phyloP scores from a whole-genome alignment of 352 stramenopile genomes.

The Globisporangium spinosum region DNA sequence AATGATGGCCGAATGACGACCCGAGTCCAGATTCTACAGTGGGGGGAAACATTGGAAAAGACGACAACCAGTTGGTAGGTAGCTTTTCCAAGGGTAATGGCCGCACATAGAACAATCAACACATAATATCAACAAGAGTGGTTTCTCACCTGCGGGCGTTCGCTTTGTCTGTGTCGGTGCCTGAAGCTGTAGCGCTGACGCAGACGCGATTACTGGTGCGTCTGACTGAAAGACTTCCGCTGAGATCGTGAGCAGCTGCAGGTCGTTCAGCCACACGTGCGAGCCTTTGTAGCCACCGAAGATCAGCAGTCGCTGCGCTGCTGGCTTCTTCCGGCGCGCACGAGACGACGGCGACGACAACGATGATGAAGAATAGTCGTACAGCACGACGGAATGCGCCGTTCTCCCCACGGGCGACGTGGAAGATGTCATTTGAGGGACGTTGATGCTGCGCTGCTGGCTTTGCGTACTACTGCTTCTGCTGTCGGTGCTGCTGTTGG shows the following conservation, averaged over 20 bases:
- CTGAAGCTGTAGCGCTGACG: not conserved
- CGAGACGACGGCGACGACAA: not conserved
- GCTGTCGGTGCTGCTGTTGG: conserved; percentile 2
- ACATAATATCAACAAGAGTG: not conserved
- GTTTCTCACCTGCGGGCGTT: not conserved
- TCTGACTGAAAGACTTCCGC: not conserved
- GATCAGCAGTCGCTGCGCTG: conserved; percentile 40
- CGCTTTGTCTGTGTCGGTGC: not conserved
- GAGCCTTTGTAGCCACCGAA: conserved; percentile 69
- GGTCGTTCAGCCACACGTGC: conserved; percentile 60
- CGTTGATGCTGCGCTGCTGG: conserved; percentile 6
- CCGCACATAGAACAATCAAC: not conserved
- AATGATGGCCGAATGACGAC: conserved; percentile 6
- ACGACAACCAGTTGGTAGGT: too few relatives aligned
- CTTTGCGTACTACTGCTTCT: not conserved
- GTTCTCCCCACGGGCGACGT: conserved; percentile 29
- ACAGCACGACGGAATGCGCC: conserved; percentile 46
- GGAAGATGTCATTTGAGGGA: conserved; percentile 9
- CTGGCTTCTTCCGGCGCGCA: not conserved
- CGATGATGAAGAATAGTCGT: conserved; percentile 5
- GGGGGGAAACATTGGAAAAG: not conserved
- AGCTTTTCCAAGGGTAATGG: not conserved
- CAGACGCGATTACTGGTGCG: not conserved
- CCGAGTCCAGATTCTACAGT: not conserved
- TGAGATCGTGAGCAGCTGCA: conserved; percentile 39